A percentile compares a stretch with the other conserved stretches of the same genome.
Conservation (phyloP, 2,329 filamentous ascomycete genomes). For the Ophiostoma sp. region DNA sequence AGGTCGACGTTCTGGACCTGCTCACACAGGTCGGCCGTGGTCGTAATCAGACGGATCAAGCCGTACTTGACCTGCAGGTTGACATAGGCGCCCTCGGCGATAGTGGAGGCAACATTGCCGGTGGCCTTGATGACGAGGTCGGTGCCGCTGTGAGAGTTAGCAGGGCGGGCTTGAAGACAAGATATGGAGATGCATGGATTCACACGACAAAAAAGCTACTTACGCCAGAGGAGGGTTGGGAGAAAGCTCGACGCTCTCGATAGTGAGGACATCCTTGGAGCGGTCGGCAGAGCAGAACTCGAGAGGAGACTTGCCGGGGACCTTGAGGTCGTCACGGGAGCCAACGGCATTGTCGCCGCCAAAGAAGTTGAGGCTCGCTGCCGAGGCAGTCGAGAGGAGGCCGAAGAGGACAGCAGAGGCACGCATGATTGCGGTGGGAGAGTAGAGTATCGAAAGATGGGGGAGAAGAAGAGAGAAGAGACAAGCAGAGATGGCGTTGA, state of each 20-base stretch:
- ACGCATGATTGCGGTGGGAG: conserved; percentile 35
- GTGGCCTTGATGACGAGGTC: conserved; percentile 72
- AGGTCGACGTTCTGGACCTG: conserved; percentile 84
- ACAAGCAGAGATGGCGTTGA: not conserved
- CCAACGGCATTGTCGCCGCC: conserved; percentile 44
- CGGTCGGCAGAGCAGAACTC: conserved; percentile 67
- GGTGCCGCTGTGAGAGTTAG: conserved; percentile 55
- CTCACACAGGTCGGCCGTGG: conserved; percentile 78
- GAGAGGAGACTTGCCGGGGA: conserved; percentile 82
- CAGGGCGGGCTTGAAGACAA: too few species aligned
- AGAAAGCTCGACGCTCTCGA: conserved; percentile 71
- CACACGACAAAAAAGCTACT: conserved; percentile 32
- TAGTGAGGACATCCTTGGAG: conserved; percentile 62
- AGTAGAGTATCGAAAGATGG: not conserved
- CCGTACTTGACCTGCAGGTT: conserved; percentile 87
- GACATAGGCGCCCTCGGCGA: conserved; percentile 76
- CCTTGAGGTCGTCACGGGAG: conserved; percentile 52
- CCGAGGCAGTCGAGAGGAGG: conserved; percentile 43
- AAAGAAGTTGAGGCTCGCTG: conserved; percentile 42
- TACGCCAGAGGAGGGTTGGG: conserved; percentile 89
- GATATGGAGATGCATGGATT: not conserved
- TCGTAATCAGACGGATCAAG: conserved; percentile 80
- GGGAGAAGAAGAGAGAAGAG: not conserved
- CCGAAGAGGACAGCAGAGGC: conserved; percentile 42
- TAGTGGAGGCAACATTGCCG: conserved; percentile 66